Conservation (phyloP, 2,329 filamentous ascomycete genomes). For the Diplodia sapinea region DNA sequence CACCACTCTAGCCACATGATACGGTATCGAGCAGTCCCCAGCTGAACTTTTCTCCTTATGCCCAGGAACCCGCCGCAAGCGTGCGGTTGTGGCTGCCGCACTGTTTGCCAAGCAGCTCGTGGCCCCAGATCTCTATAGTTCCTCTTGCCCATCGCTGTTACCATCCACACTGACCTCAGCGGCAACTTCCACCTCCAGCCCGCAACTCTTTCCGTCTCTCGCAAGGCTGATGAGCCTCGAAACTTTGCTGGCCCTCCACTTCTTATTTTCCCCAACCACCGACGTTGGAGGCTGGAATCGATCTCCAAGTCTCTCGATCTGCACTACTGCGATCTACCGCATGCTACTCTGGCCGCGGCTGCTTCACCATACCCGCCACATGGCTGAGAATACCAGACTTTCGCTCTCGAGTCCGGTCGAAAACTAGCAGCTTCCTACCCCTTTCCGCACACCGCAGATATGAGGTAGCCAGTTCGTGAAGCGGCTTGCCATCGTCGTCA, state of each 20-base stretch:
- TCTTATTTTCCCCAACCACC: not conserved
- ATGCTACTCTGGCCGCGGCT: too few species aligned
- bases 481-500: not conserved
- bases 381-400: not conserved
- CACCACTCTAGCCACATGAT: not conserved
- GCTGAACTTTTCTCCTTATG: not conserved
- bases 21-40: not conserved
- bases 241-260: not conserved
- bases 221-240: not conserved
- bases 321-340: not conserved
- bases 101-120: not conserved
- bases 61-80: not conserved
- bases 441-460: not conserved
- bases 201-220: not conserved
- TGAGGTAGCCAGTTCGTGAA: not conserved
- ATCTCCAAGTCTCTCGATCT: not conserved
- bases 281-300: not conserved
- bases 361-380: not conserved
- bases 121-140: not conserved
- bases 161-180: not conserved
- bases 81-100: constrained; percentile 2
- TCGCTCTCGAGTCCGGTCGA: not conserved
- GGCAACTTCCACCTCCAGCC: not conserved
- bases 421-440: not conserved
- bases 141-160: not conserved